Evolutionary conservation across 305 asterid species (phyloP), one percentile per base, ranked within the genome.

Genomic region (Coffea humblotiana): DNA sequence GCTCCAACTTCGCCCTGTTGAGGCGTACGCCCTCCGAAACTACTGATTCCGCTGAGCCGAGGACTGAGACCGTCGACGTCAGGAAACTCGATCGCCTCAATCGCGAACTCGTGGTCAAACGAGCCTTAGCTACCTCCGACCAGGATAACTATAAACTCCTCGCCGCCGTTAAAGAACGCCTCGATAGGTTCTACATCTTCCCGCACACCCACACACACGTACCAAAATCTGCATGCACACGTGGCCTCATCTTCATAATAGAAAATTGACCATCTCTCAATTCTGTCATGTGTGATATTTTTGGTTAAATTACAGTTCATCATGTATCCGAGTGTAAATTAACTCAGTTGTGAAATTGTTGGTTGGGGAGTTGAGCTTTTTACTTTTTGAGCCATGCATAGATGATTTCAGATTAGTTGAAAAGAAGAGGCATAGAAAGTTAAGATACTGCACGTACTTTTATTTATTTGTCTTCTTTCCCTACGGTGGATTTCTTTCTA

Each of bases 101-200:
- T 61, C 94, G 97, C 11, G 94, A 90, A 87, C 93, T 90, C 0
- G 81, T 92, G 15, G 94, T 92, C 7, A 54, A 61, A 77, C 83
- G 90, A 83, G 97, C 97, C 11, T 84, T 92, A 78, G 93, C 82
- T 21, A 85, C 86, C 15, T 76, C 86, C 18, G 88, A 85, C 3
- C 86, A 85, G 86, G 88, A 85, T 27, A 82, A 82, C n/a, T 82
- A 48, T 71, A 73, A 43, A 47, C 81, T 82, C 2, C 85, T 82
- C 52, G 66, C 81, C 71, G 85, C 79, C 56, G 64, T 82, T 45
- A 82, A 82, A 70, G 76, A 82, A n/a, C 85, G 82, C 23, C 81
- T 82, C 56, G 85, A 82, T 25, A 77, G 78, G 84, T 82, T 49
- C 54, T 68, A 35, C 54, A 21, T 19, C 2, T n/a, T 10, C 8